Conservation (phyloP, 495 filamentous ascomycete genomes). For the Talaromyces wortmannii region DNA sequence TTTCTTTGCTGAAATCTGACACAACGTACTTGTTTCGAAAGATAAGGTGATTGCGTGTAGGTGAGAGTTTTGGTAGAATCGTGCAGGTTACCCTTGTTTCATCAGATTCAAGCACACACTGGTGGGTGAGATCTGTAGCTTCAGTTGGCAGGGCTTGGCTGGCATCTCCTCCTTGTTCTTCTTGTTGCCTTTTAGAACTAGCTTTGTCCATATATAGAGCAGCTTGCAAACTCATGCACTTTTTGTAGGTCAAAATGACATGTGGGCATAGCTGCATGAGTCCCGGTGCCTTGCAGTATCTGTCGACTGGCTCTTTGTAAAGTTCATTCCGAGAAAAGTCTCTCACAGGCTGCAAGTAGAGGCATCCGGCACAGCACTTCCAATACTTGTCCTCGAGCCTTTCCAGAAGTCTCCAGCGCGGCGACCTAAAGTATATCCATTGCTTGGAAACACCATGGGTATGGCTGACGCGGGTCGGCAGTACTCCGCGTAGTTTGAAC, state of each 20-base stretch:
- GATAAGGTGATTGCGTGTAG: too few relatives aligned
- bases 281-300: not conserved
- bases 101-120: too few relatives aligned
- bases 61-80: too few relatives aligned
- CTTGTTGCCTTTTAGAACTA: not conserved
- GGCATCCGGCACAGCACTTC: constrained; percentile 8
- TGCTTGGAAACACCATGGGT: not conserved
- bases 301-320: not conserved
- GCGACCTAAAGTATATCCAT: not conserved
- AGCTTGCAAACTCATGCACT: not conserved
- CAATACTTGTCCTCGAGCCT: constrained; percentile 5
- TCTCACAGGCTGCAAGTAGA: constrained; percentile 14
- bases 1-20: not conserved
- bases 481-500: not conserved
- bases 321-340: not conserved
- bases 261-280: constrained; percentile 1
- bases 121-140: too few relatives aligned
- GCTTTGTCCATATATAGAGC: not conserved
- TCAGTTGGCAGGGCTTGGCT: too few relatives aligned
- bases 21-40: not conserved
- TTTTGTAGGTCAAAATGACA: not conserved
- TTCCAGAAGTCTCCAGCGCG: constrained; percentile 6
- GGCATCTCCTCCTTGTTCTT: not conserved
- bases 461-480: not conserved
- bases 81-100: too few relatives aligned